Conservation (phyloP, 2,329 filamentous ascomycete genomes). For the Neofusicoccum kwambonambiense region DNA sequence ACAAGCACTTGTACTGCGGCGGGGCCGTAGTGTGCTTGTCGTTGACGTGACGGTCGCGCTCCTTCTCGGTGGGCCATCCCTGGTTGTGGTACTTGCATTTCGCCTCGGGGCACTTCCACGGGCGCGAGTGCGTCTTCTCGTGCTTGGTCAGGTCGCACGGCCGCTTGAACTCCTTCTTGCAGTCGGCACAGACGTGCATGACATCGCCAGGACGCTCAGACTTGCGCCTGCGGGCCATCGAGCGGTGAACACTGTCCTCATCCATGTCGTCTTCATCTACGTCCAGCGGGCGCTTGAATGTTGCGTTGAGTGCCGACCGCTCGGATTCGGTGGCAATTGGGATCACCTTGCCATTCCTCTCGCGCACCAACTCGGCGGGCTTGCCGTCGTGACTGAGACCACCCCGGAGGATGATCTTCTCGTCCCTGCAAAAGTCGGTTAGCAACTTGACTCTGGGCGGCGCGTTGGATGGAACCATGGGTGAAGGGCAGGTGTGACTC, state of each 20-base stretch:
- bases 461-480: neutral
- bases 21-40: slow-evolving; percentile 88
- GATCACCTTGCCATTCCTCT: slow-evolving; percentile 75
- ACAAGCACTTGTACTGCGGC: slow-evolving; percentile 79
- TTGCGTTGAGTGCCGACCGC: slow-evolving; percentile 45
- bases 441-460: slow-evolving; percentile 10
- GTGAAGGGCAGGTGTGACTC: neutral
- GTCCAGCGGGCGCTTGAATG: slow-evolving; percentile 50
- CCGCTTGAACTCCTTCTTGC: slow-evolving; percentile 86
- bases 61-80: slow-evolving; percentile 97
- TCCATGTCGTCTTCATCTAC: slow-evolving; percentile 65
- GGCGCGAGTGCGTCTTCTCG: slow-evolving; percentile 94
- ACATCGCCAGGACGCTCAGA: slow-evolving; percentile 83
- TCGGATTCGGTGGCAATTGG: slow-evolving; percentile 59
- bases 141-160: slow-evolving; percentile 98
- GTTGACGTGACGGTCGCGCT: slow-evolving; percentile 92
- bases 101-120: slow-evolving; percentile 83
- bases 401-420: slow-evolving; percentile 77
- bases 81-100: slow-evolving; percentile 87
- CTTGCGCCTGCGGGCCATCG: slow-evolving; percentile 95
- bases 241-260: slow-evolving; percentile 79
- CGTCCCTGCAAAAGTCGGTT: slow-evolving; percentile 49
- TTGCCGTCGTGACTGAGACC: slow-evolving; percentile 79
- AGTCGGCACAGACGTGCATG: slow-evolving; percentile 72
- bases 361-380: slow-evolving; percentile 78